Base-by-base conservation (phyloP, 208 protist genomes). In the Wallacemonas collosoma region DNA sequence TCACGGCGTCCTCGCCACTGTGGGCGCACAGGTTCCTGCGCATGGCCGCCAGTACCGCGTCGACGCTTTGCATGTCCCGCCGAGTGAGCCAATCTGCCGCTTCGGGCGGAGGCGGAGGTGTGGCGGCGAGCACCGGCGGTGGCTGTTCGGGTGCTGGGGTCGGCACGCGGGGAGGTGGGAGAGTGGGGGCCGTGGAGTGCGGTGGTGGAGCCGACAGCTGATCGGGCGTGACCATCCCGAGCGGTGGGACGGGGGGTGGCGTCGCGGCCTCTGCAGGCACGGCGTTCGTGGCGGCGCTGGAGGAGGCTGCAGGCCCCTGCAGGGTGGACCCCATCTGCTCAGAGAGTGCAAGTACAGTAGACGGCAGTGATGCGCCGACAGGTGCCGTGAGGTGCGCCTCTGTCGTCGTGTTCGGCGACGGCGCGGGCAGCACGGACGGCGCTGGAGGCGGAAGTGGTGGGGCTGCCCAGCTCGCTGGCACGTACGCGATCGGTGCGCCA, bases 51-150 rank as follows among this genome's bases (percentile, higher is more conserved):
- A 85, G 66, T 47, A 85, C 57, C 6, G 62, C 62, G 14, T 85
- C 80, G 41, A 85, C 83, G 41, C 55, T 75, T 51, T 75, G 56
- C 71, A 79, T 14, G 36, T 87, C 82, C 2, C 14, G 44, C 5
- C 56, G 63, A 3, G 68, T 70, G n/a, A 53, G 60, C 60, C 43
- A 50, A 41, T 65, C 60, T 26, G 26, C 26, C 0, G 26, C 26
- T 26, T 26, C 26, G 0, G 26, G 26, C 26, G 26, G 26, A 26
- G 26, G 26, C 26, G 26, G 26, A 26, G 26, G 26, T 26, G 0
- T 26, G 26, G 26, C 26, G 26, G 26, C 0, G 26, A 26, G 26
- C 26, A 26, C 26, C 26, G 26, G 26, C 26, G 26, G 26, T 26
- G 26, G 12, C 45, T 12, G 45, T 50, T 14, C 51, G n/a, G 51